Evolutionary conservation across 768 basidiomycete genomes (phyloP).

Genomic region (Tephrocybe sp.): DNA sequence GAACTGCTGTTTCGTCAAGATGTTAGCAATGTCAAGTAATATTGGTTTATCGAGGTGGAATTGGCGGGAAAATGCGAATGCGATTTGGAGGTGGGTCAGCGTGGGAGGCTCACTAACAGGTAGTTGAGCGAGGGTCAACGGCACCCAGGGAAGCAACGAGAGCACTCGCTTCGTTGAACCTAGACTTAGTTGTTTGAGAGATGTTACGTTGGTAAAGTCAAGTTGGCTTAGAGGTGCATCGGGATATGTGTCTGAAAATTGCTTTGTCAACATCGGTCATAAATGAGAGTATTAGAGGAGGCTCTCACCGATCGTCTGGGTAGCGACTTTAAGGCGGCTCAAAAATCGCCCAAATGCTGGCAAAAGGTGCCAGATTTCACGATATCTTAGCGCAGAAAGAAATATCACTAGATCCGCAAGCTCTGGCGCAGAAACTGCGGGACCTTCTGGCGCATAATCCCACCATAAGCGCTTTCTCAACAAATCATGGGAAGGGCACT

Average conservation of each 20-base stretch:
- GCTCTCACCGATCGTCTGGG: slow-evolving; percentile 10
- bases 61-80: slow-evolving; percentile 27
- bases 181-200: slow-evolving; percentile 21
- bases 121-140: slow-evolving; percentile 18
- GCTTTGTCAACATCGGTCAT: not conserved
- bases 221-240: slow-evolving; percentile 14
- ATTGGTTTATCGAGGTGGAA: slow-evolving; percentile 27
- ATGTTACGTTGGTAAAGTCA: slow-evolving; percentile 20
- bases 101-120: slow-evolving; percentile 11
- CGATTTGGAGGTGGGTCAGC: slow-evolving; percentile 21
- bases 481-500: slow-evolving; percentile 4
- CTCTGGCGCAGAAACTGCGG: not conserved
- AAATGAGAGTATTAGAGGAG: not conserved
- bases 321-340: slow-evolving; percentile 9
- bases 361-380: not conserved
- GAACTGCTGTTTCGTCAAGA: slow-evolving; percentile 21
- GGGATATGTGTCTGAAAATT: slow-evolving; percentile 10
- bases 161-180: slow-evolving; percentile 27
- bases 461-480: slow-evolving; percentile 5
- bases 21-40: slow-evolving; percentile 19
- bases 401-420: slow-evolving; percentile 7
- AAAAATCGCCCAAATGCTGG: slow-evolving; percentile 5
- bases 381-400: not conserved
- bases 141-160: slow-evolving; percentile 27
- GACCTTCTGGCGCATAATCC: not conserved